Conservation (phyloP, 2,329 filamentous ascomycete genomes). For the Trichothecium roseum region DNA sequence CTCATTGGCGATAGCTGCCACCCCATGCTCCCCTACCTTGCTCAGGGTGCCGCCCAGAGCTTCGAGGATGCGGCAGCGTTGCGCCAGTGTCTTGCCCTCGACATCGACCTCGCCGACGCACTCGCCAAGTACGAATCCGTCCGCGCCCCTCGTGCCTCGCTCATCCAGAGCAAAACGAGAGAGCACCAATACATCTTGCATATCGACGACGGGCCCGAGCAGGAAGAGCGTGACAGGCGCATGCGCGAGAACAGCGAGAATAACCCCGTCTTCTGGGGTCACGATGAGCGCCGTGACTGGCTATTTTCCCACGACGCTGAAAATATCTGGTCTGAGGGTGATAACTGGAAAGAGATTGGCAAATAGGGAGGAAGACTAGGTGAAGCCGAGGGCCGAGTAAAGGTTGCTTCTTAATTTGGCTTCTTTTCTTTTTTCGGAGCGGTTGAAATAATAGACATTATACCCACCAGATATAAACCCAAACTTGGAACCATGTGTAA, state of each 20-base stretch:
- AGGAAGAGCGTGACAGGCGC: slow-evolving; percentile 34
- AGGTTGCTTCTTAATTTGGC: too few relatives aligned
- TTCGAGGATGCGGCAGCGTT: slow-evolving; percentile 16
- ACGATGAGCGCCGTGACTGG: slow-evolving; percentile 7
- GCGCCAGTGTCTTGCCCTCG: slow-evolving; percentile 9
- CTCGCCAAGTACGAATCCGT: slow-evolving; percentile 8
- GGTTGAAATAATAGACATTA: too few relatives aligned
- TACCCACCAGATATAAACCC: too few relatives aligned
- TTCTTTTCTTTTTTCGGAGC: too few relatives aligned
- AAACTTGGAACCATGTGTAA: too few relatives aligned
- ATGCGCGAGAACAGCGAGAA: slow-evolving; percentile 6
- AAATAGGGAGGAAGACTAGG: neutral
- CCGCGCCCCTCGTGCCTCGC: slow-evolving; percentile 9
- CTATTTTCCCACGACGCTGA: slow-evolving; percentile 8
- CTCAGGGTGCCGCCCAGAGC: slow-evolving; percentile 4
- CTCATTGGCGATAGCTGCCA: slow-evolving; percentile 14
- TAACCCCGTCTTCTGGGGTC: slow-evolving; percentile 8
- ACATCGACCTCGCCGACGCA: slow-evolving; percentile 2
- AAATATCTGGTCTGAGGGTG: slow-evolving; percentile 4
- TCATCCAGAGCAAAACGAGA: slow-evolving; percentile 10
- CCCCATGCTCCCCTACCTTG: slow-evolving; percentile 11
- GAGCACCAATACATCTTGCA: slow-evolving; percentile 47
- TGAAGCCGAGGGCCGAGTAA: neutral
- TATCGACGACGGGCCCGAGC: slow-evolving; percentile 44
- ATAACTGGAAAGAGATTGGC: slow-evolving; percentile 4